Evolutionary conservation across 2,329 filamentous ascomycete species (phyloP).

Genomic region (Paradendryphiella salina): DNA sequence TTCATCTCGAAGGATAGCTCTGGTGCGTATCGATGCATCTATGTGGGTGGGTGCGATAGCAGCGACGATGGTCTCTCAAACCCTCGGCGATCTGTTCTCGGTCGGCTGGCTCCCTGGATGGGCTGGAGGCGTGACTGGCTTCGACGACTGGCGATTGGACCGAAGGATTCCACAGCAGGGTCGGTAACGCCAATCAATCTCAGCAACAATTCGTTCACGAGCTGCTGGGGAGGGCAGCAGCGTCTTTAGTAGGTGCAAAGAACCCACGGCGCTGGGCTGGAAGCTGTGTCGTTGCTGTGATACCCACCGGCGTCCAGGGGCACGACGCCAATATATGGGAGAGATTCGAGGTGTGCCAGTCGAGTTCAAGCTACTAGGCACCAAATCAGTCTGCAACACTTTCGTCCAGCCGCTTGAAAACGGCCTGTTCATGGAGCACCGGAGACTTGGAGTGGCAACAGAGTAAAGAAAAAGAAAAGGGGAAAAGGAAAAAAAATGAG

Average conservation of each 20-base stretch:
- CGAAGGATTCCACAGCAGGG: slow-evolving; percentile 41
- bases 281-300: slow-evolving; percentile 46
- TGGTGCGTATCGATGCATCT: not conserved
- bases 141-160: slow-evolving; percentile 34
- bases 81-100: slow-evolving; percentile 15
- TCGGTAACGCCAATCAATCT: slow-evolving; percentile 33
- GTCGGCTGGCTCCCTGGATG: slow-evolving; percentile 16
- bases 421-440: slow-evolving; percentile 46
- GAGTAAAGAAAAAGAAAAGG: slow-evolving; percentile 40
- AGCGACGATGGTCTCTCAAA: slow-evolving; percentile 11
- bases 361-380: slow-evolving; percentile 45
- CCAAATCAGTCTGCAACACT: slow-evolving; percentile 47
- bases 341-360: slow-evolving; percentile 42
- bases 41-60: slow-evolving; percentile 7
- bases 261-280: slow-evolving; percentile 39
- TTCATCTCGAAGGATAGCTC: slow-evolving; percentile 28
- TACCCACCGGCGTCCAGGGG: slow-evolving; percentile 43
- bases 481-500: slow-evolving; percentile 38
- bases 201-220: slow-evolving; percentile 39
- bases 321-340: slow-evolving; percentile 46
- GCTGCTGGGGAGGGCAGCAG: slow-evolving; percentile 39
- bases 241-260: slow-evolving; percentile 46
- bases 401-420: slow-evolving; percentile 44
- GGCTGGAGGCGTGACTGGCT: slow-evolving; percentile 30
- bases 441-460: slow-evolving; percentile 29